Base-by-base conservation (phyloP, 176 grass and related monocot species). In the Zoysia japonica region DNA sequence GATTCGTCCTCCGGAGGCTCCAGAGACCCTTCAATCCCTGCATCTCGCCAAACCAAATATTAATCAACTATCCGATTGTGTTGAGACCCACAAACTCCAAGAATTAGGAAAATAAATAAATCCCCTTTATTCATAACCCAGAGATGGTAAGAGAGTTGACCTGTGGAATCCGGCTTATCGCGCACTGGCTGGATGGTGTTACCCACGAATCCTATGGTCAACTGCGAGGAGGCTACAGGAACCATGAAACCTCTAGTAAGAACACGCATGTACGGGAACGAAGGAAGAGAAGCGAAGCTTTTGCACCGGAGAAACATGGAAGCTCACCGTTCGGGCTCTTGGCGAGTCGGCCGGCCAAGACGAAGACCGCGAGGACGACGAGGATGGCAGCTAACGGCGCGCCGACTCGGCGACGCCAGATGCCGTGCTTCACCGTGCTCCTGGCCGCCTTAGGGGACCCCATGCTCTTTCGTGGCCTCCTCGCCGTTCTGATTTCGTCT, bases 361-460 rank as follows among this genome's bases (percentile, higher is more conserved):
- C 13, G 50, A 85, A 50, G 59, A 80, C 39, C 49, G 67, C 77
- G 48, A 88, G 48, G 14, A 67, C 67, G 43, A 81, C 43, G 11
- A 85, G 43, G 59, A 56, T 10, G 13, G 57, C 71, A 68, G 72
- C 87, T 50, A 89, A 76, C 4, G 78, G 77, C 65, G 49, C 42
- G 48, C 78, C 10, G 82, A 85, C 13, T 67, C 59, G 79, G 71
- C 72, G 82, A 54, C 82, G 77, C 65, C 87, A 89, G 77, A 81
- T 60, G 66, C 77, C 43, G 49, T 66, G 87, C 40, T 70, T 50
- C 50, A 48, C 46, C 72, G 11, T 62, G 72, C 71, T 77, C 78
- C 5, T 89, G 56, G 64, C 35, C 42, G 59, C 37, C 82, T 85
- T 89, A 5, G 87, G 82, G 42, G 82, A 89, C 57, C 87, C 82